Conservation (phyloP, 164 flowering plant species). For the Nymphaea colorata region DNA sequence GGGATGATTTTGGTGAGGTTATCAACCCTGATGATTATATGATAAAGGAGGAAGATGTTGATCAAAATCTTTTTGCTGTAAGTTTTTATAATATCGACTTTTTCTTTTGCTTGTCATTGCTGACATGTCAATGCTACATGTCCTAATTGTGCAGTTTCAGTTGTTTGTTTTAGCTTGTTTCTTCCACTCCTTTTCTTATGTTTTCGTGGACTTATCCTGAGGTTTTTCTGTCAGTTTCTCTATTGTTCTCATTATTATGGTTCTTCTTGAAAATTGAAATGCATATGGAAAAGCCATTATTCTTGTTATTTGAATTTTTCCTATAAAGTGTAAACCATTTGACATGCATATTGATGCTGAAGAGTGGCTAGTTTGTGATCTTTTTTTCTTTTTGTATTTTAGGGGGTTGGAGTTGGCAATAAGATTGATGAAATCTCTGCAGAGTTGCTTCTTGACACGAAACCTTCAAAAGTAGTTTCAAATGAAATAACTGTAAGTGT, state of each 20-base stretch:
- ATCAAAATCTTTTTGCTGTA: constrained; percentile 41
- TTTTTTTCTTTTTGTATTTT: too few species aligned
- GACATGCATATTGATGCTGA: too few species aligned
- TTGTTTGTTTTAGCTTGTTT: not conserved
- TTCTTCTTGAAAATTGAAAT: too few species aligned
- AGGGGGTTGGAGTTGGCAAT: constrained; percentile 50
- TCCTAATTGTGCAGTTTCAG: not conserved
- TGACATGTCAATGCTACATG: not conserved
- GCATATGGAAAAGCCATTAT: too few species aligned
- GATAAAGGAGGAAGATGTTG: constrained; percentile 69
- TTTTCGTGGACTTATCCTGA: too few species aligned
- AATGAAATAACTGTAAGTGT: constrained; percentile 79
- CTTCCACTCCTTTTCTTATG: too few species aligned
- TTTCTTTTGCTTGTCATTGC: not conserved
- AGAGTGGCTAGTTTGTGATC: too few species aligned
- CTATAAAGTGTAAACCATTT: too few species aligned
- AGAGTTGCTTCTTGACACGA: constrained; percentile 61
- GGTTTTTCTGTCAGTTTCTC: too few species aligned
- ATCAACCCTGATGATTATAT: constrained; percentile 93
- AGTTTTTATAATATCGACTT: constrained; percentile 10
- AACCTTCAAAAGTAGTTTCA: constrained; percentile 91
- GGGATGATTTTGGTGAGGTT: constrained; percentile 99
- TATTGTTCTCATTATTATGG: too few species aligned
- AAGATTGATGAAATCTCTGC: constrained; percentile 81
- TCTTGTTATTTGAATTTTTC: too few species aligned